Conservation (phyloP, 495 filamentous ascomycete genomes). For the Tuber calosporum region DNA sequence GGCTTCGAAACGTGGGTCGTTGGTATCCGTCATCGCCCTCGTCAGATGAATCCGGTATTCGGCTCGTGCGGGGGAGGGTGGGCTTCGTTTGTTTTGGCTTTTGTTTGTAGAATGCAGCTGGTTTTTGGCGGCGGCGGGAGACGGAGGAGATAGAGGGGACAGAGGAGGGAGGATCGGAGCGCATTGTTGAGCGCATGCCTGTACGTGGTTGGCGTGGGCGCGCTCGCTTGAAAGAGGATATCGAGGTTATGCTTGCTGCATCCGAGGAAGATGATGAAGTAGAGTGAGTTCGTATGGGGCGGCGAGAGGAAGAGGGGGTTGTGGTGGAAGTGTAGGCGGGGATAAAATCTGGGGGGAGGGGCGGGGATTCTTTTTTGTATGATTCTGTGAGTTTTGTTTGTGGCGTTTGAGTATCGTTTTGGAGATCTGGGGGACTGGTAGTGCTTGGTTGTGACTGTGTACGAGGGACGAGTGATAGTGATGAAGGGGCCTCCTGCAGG, state of each 20-base stretch:
- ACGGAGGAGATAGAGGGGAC: background rate
- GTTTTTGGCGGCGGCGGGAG: background rate
- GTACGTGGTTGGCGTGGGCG: background rate
- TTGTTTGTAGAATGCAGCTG: background rate
- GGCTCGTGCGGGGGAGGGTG: background rate
- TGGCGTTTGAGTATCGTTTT: background rate
- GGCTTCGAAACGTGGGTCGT: background rate
- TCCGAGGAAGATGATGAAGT: background rate
- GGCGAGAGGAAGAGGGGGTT: background rate
- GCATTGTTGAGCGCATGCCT: background rate
- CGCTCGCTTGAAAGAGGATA: background rate
- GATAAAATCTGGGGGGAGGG: background rate
- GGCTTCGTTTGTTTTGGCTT: background rate
- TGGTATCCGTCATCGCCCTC: background rate
- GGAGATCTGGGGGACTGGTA: background rate
- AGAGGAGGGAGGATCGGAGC: background rate
- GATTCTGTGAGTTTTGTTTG: conserved; percentile 5
- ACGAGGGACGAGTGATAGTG: background rate
- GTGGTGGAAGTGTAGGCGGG: background rate
- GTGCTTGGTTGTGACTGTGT: background rate
- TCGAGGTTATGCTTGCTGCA: background rate
- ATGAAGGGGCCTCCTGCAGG: background rate
- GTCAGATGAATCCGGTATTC: background rate
- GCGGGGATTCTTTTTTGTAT: background rate
- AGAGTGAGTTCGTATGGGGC: background rate